Conservation (phyloP, 495 filamentous ascomycete genomes). For the Gamarada debralockiae region DNA sequence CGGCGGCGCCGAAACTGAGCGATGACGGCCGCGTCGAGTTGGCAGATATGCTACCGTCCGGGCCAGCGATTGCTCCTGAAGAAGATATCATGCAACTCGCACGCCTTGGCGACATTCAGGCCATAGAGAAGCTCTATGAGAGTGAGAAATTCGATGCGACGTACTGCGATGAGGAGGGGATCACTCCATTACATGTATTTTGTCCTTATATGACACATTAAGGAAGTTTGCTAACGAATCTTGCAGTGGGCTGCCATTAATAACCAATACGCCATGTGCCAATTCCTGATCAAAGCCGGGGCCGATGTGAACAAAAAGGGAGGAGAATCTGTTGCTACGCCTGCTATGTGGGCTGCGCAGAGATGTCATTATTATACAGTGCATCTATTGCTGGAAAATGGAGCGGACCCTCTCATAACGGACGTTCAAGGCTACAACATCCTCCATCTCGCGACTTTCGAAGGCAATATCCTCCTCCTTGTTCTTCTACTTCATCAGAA, state of each 20-base stretch:
- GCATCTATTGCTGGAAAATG: constrained; percentile 73
- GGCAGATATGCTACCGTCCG: constrained; percentile 50
- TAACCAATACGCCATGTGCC: constrained; percentile 94
- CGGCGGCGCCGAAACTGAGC: constrained; percentile 57
- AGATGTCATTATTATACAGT: constrained; percentile 82
- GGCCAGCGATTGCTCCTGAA: constrained; percentile 41
- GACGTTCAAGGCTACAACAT: constrained; percentile 96
- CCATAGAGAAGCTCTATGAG: constrained; percentile 86
- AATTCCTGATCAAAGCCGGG: constrained; percentile 84
- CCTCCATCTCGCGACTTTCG: constrained; percentile 92
- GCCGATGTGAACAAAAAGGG: constrained; percentile 93
- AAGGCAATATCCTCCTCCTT: constrained; percentile 93
- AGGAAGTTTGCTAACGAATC: constrained; percentile 8
- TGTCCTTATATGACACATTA: constrained; percentile 2
- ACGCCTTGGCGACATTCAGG: constrained; percentile 76
- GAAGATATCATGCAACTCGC: constrained; percentile 96
- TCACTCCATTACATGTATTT: constrained; percentile 91
- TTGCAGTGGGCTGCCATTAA: constrained; percentile 98
- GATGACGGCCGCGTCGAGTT: constrained; percentile 65
- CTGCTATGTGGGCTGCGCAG: constrained; percentile 95
- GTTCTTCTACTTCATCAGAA: constrained; percentile 82
- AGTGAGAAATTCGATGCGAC: constrained; percentile 73
- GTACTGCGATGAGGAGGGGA: constrained; percentile 83
- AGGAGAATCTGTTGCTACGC: constrained; percentile 88
- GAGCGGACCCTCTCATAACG: constrained; percentile 83